Percentiles rank a stretch among this genome's conserved stretches.
phyloP scores from a whole-genome alignment of 2,329 filamentous ascomycete genomes.

The Colletotrichum ledebouriae region DNA sequence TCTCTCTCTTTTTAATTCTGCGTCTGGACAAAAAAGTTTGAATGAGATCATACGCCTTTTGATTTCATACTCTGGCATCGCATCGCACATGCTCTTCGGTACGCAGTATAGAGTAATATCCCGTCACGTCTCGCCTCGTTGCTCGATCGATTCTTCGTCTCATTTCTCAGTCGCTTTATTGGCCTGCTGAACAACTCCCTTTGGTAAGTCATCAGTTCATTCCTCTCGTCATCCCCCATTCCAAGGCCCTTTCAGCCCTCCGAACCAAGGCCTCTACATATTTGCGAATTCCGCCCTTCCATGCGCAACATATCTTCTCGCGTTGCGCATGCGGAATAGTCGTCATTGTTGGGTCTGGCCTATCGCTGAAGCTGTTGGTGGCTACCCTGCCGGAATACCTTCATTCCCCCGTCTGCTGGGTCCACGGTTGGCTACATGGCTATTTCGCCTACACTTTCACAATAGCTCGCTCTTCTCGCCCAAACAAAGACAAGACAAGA shows the following conservation, averaged over 20 bases:
- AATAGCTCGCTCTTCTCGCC: background rate
- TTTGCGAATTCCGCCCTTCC: conserved; percentile 12
- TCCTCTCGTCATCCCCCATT: conserved; percentile 39
- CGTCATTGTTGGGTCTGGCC: conserved; percentile 8
- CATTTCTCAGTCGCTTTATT: conserved; percentile 3
- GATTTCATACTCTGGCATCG: conserved; percentile 28
- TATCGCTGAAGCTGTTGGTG: conserved; percentile 34
- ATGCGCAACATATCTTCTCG: conserved; percentile 16
- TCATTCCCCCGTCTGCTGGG: conserved; percentile 28
- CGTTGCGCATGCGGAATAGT: conserved; percentile 22
- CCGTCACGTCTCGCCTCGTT: conserved; percentile 13
- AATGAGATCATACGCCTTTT: conserved; percentile 40
- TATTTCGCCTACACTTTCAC: conserved; percentile 23
- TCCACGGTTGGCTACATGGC: conserved; percentile 33
- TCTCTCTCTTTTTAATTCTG: conserved; percentile 25
- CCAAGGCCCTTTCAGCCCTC: conserved; percentile 16
- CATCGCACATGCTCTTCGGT: conserved; percentile 21
- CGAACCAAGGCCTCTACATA: conserved; percentile 29
- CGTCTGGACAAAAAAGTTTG: conserved; percentile 40
- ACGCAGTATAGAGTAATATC: conserved; percentile 40
- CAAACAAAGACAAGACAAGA: background rate
- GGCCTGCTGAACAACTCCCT: conserved; percentile 21
- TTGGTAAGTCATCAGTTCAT: conserved; percentile 34
- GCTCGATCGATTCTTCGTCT: conserved; percentile 12
- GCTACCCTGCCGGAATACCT: conserved; percentile 31